Base-by-base conservation (phyloP, 768 basidiomycete species). In the Mycena chlorophos region DNA sequence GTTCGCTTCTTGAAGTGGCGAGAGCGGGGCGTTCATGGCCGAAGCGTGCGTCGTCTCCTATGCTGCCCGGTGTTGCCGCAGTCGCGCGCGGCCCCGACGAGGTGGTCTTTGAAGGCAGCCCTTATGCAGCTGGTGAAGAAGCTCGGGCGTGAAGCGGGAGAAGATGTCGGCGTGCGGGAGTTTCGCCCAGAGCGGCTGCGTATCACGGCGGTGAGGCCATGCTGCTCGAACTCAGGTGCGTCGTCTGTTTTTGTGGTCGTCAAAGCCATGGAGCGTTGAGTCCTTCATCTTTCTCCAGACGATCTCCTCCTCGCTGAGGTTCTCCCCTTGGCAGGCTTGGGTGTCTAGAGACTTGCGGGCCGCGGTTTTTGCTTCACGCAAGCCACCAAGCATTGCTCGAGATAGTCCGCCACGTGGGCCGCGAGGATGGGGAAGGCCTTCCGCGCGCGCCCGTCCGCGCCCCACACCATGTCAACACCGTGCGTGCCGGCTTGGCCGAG, bases 91-190 rank as follows among this genome's bases (percentile, higher is more conserved):
- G 74, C 73, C 3, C 57, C 52, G 3, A 70, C 63, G 1, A 72
- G 38, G 50, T 76, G 73, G 51, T 73, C 68, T 45, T 71, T 73
- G 68, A 76, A 72, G 10, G 74, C 54, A n/a, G 1, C 75, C 75
- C 49, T 77, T 71, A 58, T 75, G 69, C 0, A 77, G 60, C 57
- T 77, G 73, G 58, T 77, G 75, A 6, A 77, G 67, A 28, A 75
- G 42, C 54, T 77, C 73, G 0, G 75, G 74, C 1, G 72, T 71
- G 37, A 77, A 52, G n/a, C 53, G 57, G 0, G 25, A 1, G 61
- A 70, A 72, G 29, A 76, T 75, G 49, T 75, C 51, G 49, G n/a
- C n/a, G 54, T 47, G 54, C 68, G 72, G 73, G 3, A 75, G 61
- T 22, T 71, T 54, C 1, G 26, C 49, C 73, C 74, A 74, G 56